These are phyloP conservation scores for Phytophthora macrochlamydospora DNA, from an alignment of 352 stramenopile species.

Conservation along the genomic window DNA sequence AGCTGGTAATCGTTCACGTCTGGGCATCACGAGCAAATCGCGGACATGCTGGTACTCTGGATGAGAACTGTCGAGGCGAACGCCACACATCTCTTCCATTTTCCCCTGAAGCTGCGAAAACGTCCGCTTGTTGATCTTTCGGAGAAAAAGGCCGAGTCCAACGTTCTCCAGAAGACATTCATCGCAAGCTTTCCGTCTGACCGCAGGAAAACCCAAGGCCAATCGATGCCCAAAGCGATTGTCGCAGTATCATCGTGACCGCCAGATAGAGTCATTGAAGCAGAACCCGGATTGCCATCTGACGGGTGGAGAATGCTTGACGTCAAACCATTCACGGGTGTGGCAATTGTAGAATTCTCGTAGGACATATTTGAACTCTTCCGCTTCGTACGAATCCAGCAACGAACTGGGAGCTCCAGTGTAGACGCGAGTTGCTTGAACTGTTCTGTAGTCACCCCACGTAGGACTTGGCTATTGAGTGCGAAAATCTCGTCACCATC, in stretches of 20 bases:
- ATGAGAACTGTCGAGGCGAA: slow-evolving; percentile 38
- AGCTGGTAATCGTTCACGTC: slow-evolving; percentile 43
- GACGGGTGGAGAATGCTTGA: background rate
- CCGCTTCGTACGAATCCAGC: slow-evolving; percentile 64
- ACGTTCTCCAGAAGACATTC: slow-evolving; percentile 81
- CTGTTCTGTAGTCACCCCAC: slow-evolving; percentile 23
- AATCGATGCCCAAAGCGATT: slow-evolving; percentile 54
- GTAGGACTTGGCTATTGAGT: slow-evolving; percentile 59
- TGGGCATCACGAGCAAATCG: slow-evolving; percentile 50
- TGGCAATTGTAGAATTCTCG: slow-evolving; percentile 1
- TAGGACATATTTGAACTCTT: slow-evolving; percentile 14
- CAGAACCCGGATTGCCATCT: background rate
- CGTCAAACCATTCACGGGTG: background rate
- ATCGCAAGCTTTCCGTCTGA: slow-evolving; percentile 87
- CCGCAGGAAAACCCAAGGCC: slow-evolving; percentile 81
- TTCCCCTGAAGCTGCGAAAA: slow-evolving; percentile 36
- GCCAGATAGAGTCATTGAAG: background rate
- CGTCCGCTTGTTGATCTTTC: slow-evolving; percentile 50
- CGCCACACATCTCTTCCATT: slow-evolving; percentile 40
- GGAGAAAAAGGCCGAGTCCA: slow-evolving; percentile 71
- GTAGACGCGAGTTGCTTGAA: slow-evolving; percentile 46
- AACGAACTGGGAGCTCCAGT: slow-evolving; percentile 46
- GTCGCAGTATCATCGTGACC: slow-evolving; percentile 10
- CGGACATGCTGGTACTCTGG: slow-evolving; percentile 42
- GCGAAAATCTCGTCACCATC: slow-evolving; percentile 69